phyloP scores from a whole-genome alignment of 1,139 yeast species.

The Taphrina populina region DNA sequence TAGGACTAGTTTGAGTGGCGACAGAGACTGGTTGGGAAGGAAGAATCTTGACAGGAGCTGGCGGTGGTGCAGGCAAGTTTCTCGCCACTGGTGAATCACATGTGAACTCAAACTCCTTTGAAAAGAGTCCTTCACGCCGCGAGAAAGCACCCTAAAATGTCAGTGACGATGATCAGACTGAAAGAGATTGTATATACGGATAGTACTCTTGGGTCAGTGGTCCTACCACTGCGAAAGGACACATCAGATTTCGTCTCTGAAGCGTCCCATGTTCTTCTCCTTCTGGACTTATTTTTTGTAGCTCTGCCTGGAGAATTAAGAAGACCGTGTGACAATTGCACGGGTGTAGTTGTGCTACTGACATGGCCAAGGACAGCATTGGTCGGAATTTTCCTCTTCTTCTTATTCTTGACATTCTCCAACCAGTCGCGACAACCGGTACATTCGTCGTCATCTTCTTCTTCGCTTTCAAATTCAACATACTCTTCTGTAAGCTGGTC shows the following conservation, averaged over 20 bases:
- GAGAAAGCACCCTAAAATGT: not conserved
- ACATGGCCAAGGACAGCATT: conserved; percentile 29
- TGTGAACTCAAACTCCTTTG: conserved; percentile 24
- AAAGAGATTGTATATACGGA: not conserved
- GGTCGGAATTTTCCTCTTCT: conserved; percentile 38
- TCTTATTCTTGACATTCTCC: conserved; percentile 35
- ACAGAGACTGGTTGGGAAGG: conserved; percentile 21
- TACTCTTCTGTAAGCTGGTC: not conserved
- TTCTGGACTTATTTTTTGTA: conserved; percentile 6
- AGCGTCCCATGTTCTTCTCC: conserved; percentile 28
- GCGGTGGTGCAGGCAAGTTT: conserved; percentile 30
- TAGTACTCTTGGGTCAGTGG: not conserved
- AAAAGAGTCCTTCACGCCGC: conserved; percentile 1
- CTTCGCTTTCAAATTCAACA: conserved; percentile 17
- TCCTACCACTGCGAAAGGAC: not conserved
- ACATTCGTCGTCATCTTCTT: conserved; percentile 27
- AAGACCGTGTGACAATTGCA: not conserved
- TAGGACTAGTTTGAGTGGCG: conserved; percentile 29
- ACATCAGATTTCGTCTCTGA: conserved; percentile 11
- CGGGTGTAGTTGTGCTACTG: conserved; percentile 6
- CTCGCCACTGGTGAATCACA: conserved; percentile 32
- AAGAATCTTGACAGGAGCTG: conserved; percentile 1
- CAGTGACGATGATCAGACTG: not conserved
- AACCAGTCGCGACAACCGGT: conserved; percentile 32
- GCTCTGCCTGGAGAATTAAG: conserved; percentile 6